phyloP scores from a whole-genome alignment of 2,329 filamentous ascomycete genomes.

The Xylariaceae sp. region DNA sequence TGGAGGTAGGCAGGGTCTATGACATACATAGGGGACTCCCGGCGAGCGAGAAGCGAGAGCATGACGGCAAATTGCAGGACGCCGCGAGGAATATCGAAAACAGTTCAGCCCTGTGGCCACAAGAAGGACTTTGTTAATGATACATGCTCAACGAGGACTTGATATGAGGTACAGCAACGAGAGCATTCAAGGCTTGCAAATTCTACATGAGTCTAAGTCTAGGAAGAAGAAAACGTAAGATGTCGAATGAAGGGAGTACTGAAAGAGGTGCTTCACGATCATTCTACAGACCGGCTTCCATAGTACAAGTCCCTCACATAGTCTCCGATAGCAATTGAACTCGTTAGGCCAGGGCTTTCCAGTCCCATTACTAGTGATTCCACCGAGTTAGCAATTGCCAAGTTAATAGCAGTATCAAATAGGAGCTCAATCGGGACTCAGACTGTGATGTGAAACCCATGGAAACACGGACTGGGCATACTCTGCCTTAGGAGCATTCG shows the following conservation, averaged over 20 bases:
- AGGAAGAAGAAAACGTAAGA: background rate
- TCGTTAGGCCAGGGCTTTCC: constrained; percentile 88
- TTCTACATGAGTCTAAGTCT: background rate
- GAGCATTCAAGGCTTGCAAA: background rate
- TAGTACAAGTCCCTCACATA: constrained; percentile 56
- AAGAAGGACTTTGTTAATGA: no score
- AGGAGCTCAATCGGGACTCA: background rate
- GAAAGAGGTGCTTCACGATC: background rate
- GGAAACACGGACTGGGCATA: background rate
- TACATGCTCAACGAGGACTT: no score
- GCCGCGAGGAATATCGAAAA: background rate
- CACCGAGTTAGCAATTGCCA: background rate
- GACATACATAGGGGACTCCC: background rate
- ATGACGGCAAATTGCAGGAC: background rate
- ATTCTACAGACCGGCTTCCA: constrained; percentile 2
- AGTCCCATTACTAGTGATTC: constrained; percentile 62
- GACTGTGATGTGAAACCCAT: background rate
- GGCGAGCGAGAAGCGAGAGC: background rate
- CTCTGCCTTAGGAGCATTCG: background rate
- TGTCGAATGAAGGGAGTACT: background rate
- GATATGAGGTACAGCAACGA: no score
- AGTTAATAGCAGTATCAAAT: background rate
- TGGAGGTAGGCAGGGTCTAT: background rate
- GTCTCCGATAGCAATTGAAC: constrained; percentile 77
- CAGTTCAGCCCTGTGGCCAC: no score